phyloP scores from a whole-genome alignment of 2,329 filamentous ascomycete species.

The Ascochyta fabae region DNA sequence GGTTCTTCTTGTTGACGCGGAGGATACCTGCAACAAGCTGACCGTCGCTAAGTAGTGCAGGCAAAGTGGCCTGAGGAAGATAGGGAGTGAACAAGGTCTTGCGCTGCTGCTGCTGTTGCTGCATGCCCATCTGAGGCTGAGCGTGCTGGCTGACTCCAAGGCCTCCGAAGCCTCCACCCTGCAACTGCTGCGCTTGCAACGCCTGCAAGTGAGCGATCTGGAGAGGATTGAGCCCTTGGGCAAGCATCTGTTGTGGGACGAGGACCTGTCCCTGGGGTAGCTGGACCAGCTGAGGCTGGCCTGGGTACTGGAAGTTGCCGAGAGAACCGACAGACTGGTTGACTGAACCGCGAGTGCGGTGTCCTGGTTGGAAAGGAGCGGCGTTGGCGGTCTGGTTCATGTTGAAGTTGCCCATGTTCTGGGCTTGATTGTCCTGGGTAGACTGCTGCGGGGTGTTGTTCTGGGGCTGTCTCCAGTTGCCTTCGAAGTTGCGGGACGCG shows the following conservation, averaged over 20 bases:
- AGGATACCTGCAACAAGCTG: slow-evolving; percentile 96
- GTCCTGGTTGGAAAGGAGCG: slow-evolving; percentile 87
- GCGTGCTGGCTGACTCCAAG: slow-evolving; percentile 74
- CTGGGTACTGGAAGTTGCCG: slow-evolving; percentile 86
- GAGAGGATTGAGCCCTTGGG: slow-evolving; percentile 85
- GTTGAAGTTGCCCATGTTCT: slow-evolving; percentile 67
- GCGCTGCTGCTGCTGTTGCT: slow-evolving; percentile 90
- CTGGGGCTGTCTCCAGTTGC: slow-evolving; percentile 93
- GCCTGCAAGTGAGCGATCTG: slow-evolving; percentile 91
- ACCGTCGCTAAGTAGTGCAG: slow-evolving; percentile 86
- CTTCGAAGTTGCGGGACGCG: slow-evolving; percentile 92
- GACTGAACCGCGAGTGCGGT: slow-evolving; percentile 84
- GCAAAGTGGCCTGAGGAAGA: slow-evolving; percentile 90
- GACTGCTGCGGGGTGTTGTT: slow-evolving; percentile 59
- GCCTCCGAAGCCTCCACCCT: slow-evolving; percentile 72
- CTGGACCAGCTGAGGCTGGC: slow-evolving; percentile 86
- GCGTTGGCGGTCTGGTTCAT: slow-evolving; percentile 74
- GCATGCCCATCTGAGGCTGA: slow-evolving; percentile 65
- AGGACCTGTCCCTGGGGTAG: slow-evolving; percentile 82
- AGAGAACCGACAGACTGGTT: slow-evolving; percentile 83
- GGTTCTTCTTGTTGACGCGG: slow-evolving; percentile 99
- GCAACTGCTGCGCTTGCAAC: slow-evolving; percentile 86
- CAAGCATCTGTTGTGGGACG: slow-evolving; percentile 84
- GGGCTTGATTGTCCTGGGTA: slow-evolving; percentile 53
- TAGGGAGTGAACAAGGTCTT: slow-evolving; percentile 99